Base-by-base conservation (phyloP, 306 rosid genomes). In the Astragalus membranaceus region DNA sequence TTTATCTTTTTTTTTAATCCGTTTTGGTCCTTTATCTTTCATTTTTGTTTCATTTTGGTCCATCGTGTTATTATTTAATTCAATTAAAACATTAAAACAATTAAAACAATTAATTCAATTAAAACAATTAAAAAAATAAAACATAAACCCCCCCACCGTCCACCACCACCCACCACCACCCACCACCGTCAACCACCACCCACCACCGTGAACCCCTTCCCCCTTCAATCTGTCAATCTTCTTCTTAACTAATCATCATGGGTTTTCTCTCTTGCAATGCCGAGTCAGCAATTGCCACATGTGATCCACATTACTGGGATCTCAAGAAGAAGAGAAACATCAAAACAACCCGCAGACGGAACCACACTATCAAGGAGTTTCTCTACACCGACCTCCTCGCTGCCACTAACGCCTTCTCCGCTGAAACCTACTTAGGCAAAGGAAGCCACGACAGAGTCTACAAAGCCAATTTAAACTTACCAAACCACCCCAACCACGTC, bases 371-470 rank as follows among this genome's bases (percentile, higher is more conserved):
- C 84, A 75, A 81, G 6, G 15, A 84, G 13, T 93, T 87, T 33
- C 63, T 17, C 23, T 84, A 76, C 82, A 30, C 78, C 29, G 89
- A 89, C 8, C 83, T 92, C 39, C 56, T 66, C 61, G 63, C 95
- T 29, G 88, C 96, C 64, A 87, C 96, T 0, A 48, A 81, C 9
- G 70, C 56, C 2, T 92, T 92, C 87, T 85, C 98, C 36, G 70
- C 88, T 0, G 89, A 82, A 0, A 78, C 29, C 79, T 93, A 90
- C 57, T 32, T 92, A 0, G 98, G 98, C 37, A 85, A 87, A 72
- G 98, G 96, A 12, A 92, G 98, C 81, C 96, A 92, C 47, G 96
- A 95, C 14, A 80, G 84, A 36, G 96, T 92, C 14, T 88, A 92
- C 78, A 81, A 17, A 67, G 98, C 92, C n/a, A 12, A 70, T 2